Evolutionary conservation across 257 asterid species (phyloP).

Genomic region (Solanum chiquidenum): DNA sequence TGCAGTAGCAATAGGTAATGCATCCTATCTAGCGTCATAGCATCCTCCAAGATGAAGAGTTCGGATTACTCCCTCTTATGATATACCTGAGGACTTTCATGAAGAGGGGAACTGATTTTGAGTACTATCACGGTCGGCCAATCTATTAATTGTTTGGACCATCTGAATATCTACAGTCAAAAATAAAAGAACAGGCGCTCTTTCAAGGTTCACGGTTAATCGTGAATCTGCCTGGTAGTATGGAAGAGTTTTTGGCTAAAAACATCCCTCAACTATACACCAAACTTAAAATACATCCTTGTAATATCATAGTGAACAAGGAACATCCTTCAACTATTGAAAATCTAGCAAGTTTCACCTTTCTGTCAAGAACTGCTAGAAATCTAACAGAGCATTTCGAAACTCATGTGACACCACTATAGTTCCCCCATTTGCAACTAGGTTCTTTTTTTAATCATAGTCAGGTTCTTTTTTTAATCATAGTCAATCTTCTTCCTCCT

Average conservation of each 20-base stretch:
- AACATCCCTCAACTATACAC: neutral
- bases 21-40: neutral
- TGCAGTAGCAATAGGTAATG: neutral
- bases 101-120: neutral
- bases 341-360: neutral
- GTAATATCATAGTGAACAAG: neutral
- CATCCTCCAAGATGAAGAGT: conserved; percentile 2
- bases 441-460: neutral
- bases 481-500: neutral
- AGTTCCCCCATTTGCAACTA: neutral
- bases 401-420: neutral
- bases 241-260: neutral
- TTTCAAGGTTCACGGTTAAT: neutral
- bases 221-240: neutral
- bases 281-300: neutral
- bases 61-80: neutral
- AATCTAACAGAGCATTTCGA: neutral
- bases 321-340: neutral
- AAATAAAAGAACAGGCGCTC: neutral
- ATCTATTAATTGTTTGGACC: neutral
- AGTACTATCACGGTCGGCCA: neutral
- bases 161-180: neutral
- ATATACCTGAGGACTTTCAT: neutral
- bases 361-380: neutral
- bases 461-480: neutral